Evolutionary conservation across 768 basidiomycete genomes (phyloP).

Genomic region (Mycena amicta): DNA sequence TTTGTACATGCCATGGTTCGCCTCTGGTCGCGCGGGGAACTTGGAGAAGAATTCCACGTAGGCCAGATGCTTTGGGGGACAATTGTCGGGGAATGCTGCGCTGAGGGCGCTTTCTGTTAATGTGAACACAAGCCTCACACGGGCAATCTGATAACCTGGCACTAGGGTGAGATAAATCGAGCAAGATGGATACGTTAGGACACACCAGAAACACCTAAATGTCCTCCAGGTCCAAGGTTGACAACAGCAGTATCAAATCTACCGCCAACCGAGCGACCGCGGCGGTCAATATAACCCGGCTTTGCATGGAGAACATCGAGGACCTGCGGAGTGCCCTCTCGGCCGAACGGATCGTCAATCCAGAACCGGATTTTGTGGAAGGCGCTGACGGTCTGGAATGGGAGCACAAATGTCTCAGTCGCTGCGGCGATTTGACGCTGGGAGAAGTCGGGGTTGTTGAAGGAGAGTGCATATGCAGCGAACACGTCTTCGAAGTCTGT

Average conservation of each 20-base stretch:
- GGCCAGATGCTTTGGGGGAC: constrained; percentile 26
- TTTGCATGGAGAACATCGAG: constrained; percentile 29
- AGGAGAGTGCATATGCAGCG: constrained; percentile 3
- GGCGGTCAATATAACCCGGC: constrained; percentile 13
- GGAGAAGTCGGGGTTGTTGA: not conserved
- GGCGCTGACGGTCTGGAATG: constrained; percentile 6
- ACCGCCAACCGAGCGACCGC: constrained; percentile 19
- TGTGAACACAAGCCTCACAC: constrained; percentile 10
- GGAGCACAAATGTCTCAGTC: not conserved
- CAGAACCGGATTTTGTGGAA: constrained; percentile 19
- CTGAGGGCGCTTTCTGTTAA: not conserved
- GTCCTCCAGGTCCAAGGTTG: constrained; percentile 14
- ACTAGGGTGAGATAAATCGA: not conserved
- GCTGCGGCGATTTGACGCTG: not conserved
- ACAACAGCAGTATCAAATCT: constrained; percentile 40
- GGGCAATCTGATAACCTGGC: constrained; percentile 31
- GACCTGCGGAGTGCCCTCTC: not conserved
- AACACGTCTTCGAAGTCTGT: constrained; percentile 10
- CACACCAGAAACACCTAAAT: constrained; percentile 21
- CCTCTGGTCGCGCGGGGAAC: constrained; percentile 9
- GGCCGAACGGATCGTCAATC: constrained; percentile 10
- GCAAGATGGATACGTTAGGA: not conserved
- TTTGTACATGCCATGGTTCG: constrained; percentile 16
- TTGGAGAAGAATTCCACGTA: constrained; percentile 34
- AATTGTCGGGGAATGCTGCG: not conserved